A percentile compares a stretch with the other conserved stretches of the same genome.
phyloP scores from a whole-genome alignment of 2,329 filamentous ascomycete genomes.

The Aspergillus udagawae region DNA sequence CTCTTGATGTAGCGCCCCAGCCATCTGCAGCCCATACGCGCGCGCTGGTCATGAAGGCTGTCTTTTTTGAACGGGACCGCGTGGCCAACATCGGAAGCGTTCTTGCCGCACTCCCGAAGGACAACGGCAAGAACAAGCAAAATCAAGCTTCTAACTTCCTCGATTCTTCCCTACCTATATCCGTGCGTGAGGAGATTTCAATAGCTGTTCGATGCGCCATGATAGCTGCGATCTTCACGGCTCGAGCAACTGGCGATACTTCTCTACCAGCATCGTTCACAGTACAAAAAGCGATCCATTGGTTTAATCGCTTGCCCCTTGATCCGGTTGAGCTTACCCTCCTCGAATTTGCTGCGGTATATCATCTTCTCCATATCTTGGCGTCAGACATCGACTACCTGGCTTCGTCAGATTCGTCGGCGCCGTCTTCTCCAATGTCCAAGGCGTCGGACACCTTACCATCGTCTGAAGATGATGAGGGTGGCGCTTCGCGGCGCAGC shows the following conservation, averaged over 20 bases:
- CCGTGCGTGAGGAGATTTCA: constrained; percentile 50
- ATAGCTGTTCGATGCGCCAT: constrained; percentile 58
- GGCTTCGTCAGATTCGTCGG: constrained; percentile 31
- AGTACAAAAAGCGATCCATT: constrained; percentile 37
- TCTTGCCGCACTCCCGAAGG: constrained; percentile 49
- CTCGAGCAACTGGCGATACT: constrained; percentile 28
- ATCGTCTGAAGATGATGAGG: constrained; percentile 18
- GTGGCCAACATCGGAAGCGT: constrained; percentile 50
- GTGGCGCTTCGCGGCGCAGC: constrained; percentile 4
- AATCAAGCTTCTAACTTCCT: constrained; percentile 43
- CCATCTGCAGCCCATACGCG: constrained; percentile 66
- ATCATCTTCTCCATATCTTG: constrained; percentile 40
- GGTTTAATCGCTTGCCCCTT: constrained; percentile 41
- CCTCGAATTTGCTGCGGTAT: constrained; percentile 39
- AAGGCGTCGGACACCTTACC: constrained; percentile 17
- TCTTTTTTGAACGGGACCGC: constrained; percentile 53
- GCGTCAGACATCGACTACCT: constrained; percentile 38
- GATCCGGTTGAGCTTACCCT: constrained; percentile 41
- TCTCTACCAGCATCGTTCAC: constrained; percentile 35
- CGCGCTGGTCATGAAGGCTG: constrained; percentile 55
- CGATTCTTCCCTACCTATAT: constrained; percentile 51
- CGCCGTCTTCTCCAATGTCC: constrained; percentile 22
- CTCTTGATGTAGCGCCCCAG: constrained; percentile 69
- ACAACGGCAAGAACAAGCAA: constrained; percentile 27
- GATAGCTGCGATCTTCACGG: constrained; percentile 50